A percentile compares a stretch with the other conserved stretches of the same genome.
Evolutionary conservation across 768 basidiomycete species (phyloP).

Genomic region (Suillus alpinus): DNA sequence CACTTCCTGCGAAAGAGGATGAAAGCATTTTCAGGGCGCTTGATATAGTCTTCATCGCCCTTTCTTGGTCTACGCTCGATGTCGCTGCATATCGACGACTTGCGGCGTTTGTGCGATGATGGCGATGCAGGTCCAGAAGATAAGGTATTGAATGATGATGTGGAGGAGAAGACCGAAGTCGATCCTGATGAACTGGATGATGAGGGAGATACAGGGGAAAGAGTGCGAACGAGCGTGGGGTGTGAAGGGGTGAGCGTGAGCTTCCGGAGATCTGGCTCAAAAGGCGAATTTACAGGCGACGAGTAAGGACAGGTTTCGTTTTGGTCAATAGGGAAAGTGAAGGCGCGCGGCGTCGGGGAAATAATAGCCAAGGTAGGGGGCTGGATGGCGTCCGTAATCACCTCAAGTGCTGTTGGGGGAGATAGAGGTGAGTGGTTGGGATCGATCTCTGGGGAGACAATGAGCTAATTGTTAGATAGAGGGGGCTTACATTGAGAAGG

Average conservation of each 20-base stretch:
- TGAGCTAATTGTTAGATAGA: not conserved
- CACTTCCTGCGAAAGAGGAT: slow-evolving; percentile 80
- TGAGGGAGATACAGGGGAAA: slow-evolving; percentile 38
- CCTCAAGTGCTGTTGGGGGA: slow-evolving; percentile 61
- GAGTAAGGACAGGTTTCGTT: slow-evolving; percentile 55
- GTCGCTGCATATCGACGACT: slow-evolving; percentile 44
- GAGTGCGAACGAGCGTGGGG: slow-evolving; percentile 36
- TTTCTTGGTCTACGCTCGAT: slow-evolving; percentile 52
- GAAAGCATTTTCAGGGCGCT: slow-evolving; percentile 82
- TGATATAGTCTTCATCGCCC: slow-evolving; percentile 82
- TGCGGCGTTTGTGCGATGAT: slow-evolving; percentile 49
- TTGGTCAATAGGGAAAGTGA: slow-evolving; percentile 40
- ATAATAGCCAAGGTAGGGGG: slow-evolving; percentile 53
- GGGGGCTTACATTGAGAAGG: slow-evolving; percentile 45
- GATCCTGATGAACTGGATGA: slow-evolving; percentile 33
- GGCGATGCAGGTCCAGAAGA: slow-evolving; percentile 31
- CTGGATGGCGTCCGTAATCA: slow-evolving; percentile 61
- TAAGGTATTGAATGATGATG: slow-evolving; percentile 33
- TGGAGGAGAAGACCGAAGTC: slow-evolving; percentile 40
- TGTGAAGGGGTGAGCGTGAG: slow-evolving; percentile 44
- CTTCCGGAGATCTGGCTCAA: slow-evolving; percentile 63
- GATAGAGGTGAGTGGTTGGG: slow-evolving; percentile 15
- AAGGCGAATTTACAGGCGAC: slow-evolving; percentile 67
- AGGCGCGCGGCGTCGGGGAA: slow-evolving; percentile 61
- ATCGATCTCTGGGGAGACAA: slow-evolving; percentile 5